Conservation (phyloP, 306 rosid genomes). For the Cucumis melo region DNA sequence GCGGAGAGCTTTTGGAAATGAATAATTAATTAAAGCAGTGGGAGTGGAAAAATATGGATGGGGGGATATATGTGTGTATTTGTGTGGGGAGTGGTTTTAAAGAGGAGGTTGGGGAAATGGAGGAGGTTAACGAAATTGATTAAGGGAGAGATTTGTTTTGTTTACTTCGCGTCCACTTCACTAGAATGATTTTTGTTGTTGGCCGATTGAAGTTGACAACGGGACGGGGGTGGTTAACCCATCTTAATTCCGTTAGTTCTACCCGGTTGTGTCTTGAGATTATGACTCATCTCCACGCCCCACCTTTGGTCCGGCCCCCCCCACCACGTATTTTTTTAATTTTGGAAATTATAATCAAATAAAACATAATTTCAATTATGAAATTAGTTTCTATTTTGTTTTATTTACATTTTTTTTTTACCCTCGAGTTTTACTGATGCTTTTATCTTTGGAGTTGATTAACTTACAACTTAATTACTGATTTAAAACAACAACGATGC, state of each 20-base stretch:
- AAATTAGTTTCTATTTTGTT: too few species aligned
- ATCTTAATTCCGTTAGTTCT: conserved; percentile 44
- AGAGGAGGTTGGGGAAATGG: background rate
- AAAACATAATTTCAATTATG: too few species aligned
- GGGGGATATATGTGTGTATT: too few species aligned
- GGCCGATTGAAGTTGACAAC: conserved; percentile 65
- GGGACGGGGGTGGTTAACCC: conserved; percentile 31
- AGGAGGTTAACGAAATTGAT: conserved; percentile 24
- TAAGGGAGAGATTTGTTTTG: conserved; percentile 8
- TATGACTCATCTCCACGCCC: conserved; percentile 27
- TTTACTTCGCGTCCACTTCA: conserved; percentile 96
- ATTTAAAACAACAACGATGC: too few species aligned
- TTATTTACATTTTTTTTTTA: too few species aligned
- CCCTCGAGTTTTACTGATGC: too few species aligned
- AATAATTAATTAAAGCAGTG: too few species aligned
- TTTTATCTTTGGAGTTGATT: too few species aligned
- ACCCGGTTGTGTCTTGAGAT: conserved; percentile 8
- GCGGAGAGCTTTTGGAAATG: too few species aligned
- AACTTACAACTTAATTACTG: too few species aligned
- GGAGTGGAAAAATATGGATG: background rate
- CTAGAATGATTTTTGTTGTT: conserved; percentile 44
- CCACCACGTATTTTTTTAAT: background rate
- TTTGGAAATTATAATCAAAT: too few species aligned
- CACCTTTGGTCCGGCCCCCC: background rate
- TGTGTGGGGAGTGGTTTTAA: background rate